A percentile compares a stretch with the other conserved stretches of the same genome.
Conservation (phyloP, 2,329 filamentous ascomycete genomes). For the Phoma herbarum region DNA sequence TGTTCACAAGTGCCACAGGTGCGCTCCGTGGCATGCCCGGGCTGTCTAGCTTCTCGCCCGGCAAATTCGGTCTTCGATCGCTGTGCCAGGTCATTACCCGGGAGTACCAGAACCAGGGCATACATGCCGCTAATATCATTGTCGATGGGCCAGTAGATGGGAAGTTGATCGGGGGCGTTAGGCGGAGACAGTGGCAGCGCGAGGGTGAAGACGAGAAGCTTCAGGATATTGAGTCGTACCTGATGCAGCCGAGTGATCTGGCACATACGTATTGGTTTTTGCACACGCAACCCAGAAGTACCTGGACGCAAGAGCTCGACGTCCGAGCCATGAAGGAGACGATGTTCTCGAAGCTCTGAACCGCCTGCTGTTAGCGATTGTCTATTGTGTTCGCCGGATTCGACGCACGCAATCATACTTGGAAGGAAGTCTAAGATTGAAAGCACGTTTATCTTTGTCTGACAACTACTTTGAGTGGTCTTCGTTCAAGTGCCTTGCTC, state of each 20-base stretch:
- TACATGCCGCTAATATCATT: slow-evolving; percentile 1
- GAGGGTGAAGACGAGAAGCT: not conserved
- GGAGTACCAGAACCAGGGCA: slow-evolving; percentile 20
- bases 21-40: slow-evolving; percentile 29
- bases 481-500: not conserved
- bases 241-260: slow-evolving; percentile 24
- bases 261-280: slow-evolving; percentile 32
- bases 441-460: too few species aligned
- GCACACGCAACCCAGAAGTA: slow-evolving; percentile 34
- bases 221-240: slow-evolving; percentile 14
- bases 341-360: slow-evolving; percentile 20
- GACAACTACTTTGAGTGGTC: too few species aligned
- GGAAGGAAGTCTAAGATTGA: too few species aligned
- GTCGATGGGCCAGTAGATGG: slow-evolving; percentile 4
- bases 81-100: slow-evolving; percentile 19
- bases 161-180: not conserved
- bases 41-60: slow-evolving; percentile 29
- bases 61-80: slow-evolving; percentile 30
- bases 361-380: too few species aligned
- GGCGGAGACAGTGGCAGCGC: slow-evolving; percentile 1
- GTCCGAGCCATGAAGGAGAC: slow-evolving; percentile 31
- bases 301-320: slow-evolving; percentile 37
- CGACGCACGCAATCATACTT: too few species aligned
- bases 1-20: slow-evolving; percentile 32
- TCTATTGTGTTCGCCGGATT: too few species aligned